Base-by-base conservation (phyloP, 768 basidiomycete species). In the Boletus huronensis region DNA sequence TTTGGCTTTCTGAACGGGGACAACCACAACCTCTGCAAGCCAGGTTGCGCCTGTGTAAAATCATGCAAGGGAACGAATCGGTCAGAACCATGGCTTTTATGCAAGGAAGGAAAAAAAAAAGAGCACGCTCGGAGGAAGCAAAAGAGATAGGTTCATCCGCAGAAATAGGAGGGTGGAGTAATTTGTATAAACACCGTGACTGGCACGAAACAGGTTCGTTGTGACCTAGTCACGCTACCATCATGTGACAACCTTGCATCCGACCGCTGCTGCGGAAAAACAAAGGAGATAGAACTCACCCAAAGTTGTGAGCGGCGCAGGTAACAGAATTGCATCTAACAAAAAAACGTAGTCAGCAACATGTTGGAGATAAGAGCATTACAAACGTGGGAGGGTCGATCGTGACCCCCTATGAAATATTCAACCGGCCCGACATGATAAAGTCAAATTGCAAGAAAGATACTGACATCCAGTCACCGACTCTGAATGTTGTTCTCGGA, bases 271-370 rank as follows among this genome's bases (percentile, higher is more conserved):
- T 47, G 40, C 31, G 29, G 35, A 26, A 26, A 39, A 38, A 42
- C 28, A 54, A 60, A 34, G 45, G 40, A 60, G 36, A 61, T 49
- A 52, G 41, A 48, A 81, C 86, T 77, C 69, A 90, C 88, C 86
- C 86, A 77, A 91, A 92, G 74, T 92, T 92, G 69, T 90, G 88
- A 14, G 87, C 88, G 62, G 82, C 85, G 68, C 90, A 92, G 44
- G 78, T 82, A 60, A 81, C 75, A 52, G 81, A 79, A 52, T 73
- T 74, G 66, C 89, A 91, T 75, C 89, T 89, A 28, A 31, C 5
- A n/a, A 43, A 23, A 23, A 46, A 26, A 14, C 3, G 17, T 32
- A 8, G 54, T 64, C 58, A 64, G 64, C 26, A 28, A 32, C 31
- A 0, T 2, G 17, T 23, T 14, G 34, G 17, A 29, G 45, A 64